A percentile compares a stretch with the other conserved stretches of the same genome.
These are phyloP conservation scores for Plantago elongata DNA, from an alignment of 257 asterid genomes.

Conservation along the genomic window DNA sequence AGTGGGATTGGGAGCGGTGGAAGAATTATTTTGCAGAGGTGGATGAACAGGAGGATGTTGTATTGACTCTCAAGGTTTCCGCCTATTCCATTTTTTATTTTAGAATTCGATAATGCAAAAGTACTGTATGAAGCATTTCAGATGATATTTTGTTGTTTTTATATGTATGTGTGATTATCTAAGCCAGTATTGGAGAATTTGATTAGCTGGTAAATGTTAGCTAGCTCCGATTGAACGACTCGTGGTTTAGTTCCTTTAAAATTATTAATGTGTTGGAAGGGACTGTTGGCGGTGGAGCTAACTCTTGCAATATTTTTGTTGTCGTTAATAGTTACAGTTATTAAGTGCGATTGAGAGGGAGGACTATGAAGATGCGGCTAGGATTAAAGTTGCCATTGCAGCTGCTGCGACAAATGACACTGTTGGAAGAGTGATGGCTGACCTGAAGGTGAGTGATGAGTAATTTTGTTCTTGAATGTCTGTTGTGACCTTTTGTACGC, in stretches of 20 bases:
- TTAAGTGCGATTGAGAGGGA: slow-evolving; percentile 60
- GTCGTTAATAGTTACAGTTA: slow-evolving; percentile 58
- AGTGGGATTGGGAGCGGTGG: slow-evolving; percentile 98
- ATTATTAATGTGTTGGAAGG: neutral
- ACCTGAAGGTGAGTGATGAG: slow-evolving; percentile 51
- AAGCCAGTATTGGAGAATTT: slow-evolving; percentile 3
- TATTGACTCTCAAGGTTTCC: slow-evolving; percentile 64
- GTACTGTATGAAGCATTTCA: no score
- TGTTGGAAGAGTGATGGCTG: slow-evolving; percentile 80
- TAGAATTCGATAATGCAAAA: neutral
- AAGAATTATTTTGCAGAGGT: slow-evolving; percentile 63
- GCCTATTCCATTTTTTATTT: neutral
- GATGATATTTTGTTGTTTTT: neutral
- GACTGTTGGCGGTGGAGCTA: slow-evolving; percentile 13
- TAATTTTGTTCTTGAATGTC: neutral
- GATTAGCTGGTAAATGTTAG: neutral
- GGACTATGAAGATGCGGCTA: slow-evolving; percentile 89
- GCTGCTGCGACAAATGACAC: slow-evolving; percentile 84
- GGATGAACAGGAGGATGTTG: slow-evolving; percentile 76
- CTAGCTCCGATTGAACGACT: neutral
- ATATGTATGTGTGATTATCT: neutral
- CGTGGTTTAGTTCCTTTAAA: neutral
- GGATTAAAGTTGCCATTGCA: slow-evolving; percentile 91
- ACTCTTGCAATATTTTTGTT: slow-evolving; percentile 22
- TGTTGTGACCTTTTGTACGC: neutral